These are phyloP conservation scores for Triticum dicoccoides DNA, from an alignment of 176 grass and related monocot species.

Conservation along the genomic window DNA sequence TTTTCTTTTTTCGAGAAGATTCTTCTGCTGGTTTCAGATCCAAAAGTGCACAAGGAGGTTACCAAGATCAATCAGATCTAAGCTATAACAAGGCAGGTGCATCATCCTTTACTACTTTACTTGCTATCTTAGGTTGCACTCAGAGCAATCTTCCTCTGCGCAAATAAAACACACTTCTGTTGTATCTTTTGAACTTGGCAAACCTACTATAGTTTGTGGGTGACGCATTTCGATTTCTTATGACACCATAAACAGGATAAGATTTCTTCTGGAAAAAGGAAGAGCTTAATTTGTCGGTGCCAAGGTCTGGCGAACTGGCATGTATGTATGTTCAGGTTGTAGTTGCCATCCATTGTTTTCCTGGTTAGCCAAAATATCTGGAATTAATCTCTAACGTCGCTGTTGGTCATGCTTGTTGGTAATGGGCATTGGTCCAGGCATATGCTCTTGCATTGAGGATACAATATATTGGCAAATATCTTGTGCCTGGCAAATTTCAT, in stretches of 20 bases:
- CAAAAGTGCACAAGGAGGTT: neutral
- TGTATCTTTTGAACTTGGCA: neutral
- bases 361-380: neutral
- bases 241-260: neutral
- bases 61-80: neutral
- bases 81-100: neutral
- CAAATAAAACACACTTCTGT: neutral
- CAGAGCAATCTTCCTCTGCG: neutral
- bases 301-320: neutral
- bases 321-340: neutral
- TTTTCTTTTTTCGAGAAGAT: no score
- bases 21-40: neutral
- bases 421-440: neutral
- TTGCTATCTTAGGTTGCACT: neutral
- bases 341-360: neutral
- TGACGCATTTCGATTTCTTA: neutral
- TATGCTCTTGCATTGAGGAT: neutral
- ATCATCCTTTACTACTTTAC: neutral
- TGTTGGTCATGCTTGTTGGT: neutral
- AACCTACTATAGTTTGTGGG: neutral
- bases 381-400: neutral
- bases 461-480: neutral
- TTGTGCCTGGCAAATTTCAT: neutral
- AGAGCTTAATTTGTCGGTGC: neutral
- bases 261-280: neutral